Evolutionary conservation across 1,284 basidiomycete species (phyloP).

Genomic region (Hymenochaete sp.): DNA sequence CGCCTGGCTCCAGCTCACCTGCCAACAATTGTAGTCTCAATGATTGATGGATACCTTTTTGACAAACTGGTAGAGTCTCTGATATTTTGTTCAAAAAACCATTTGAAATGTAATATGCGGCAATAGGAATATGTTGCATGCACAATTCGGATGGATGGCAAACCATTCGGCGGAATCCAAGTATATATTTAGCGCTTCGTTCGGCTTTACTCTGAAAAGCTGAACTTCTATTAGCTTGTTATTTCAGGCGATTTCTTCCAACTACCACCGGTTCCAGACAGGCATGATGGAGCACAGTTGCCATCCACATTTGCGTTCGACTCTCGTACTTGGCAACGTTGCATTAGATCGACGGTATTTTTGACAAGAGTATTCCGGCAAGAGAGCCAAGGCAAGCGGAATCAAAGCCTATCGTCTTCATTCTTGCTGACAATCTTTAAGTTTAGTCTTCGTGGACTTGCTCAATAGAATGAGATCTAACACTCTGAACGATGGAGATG

Average conservation of each 20-base stretch:
- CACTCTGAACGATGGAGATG: slow-evolving; percentile 34
- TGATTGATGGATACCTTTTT: slow-evolving; percentile 50
- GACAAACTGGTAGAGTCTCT: slow-evolving; percentile 60
- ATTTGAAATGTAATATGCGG: background rate
- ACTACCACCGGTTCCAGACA: slow-evolving; percentile 77
- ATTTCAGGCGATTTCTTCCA: slow-evolving; percentile 92
- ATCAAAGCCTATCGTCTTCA: background rate
- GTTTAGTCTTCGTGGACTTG: slow-evolving; percentile 56
- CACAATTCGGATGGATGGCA: slow-evolving; percentile 35
- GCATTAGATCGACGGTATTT: slow-evolving; percentile 48
- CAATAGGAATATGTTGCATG: slow-evolving; percentile 44
- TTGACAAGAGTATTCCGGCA: slow-evolving; percentile 60
- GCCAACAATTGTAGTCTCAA: slow-evolving; percentile 45
- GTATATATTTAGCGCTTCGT: slow-evolving; percentile 28
- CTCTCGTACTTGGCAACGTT: slow-evolving; percentile 60
- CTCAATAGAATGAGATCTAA: slow-evolving; percentile 67
- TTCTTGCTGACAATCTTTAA: too few relatives aligned
- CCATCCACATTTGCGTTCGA: slow-evolving; percentile 74
- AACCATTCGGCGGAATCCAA: slow-evolving; percentile 73
- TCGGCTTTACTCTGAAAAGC: slow-evolving; percentile 14
- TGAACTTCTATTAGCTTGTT: slow-evolving; percentile 46
- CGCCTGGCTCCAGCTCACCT: too few relatives aligned
- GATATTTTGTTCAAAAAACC: slow-evolving; percentile 26
- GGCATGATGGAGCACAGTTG: slow-evolving; percentile 30
- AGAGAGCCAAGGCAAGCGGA: slow-evolving; percentile 52